Percentiles rank a stretch among this genome's conserved stretches.
These are phyloP conservation scores for Monosporascus sp. DNA, from an alignment of 2,329 filamentous ascomycete species.

Conservation along the genomic window DNA sequence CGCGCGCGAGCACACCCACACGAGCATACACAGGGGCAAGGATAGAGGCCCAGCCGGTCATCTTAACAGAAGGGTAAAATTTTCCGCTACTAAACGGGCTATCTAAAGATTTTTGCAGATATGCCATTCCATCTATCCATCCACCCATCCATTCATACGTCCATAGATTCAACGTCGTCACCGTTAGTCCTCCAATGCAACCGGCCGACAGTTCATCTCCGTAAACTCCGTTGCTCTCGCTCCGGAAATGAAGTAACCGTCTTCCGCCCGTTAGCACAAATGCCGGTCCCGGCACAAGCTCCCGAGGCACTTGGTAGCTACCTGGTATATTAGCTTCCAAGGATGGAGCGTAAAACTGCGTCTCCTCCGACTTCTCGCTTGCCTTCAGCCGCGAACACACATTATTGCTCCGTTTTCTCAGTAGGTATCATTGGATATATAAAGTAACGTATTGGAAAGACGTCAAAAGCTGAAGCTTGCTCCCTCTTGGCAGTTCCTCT, in stretches of 20 bases:
- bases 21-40: not conserved
- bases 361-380: not conserved
- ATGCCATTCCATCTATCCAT: not conserved
- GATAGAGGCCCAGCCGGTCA: not conserved
- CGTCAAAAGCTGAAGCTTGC: not conserved
- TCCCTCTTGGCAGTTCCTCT: constrained; percentile 18
- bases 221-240: not conserved
- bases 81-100: not conserved
- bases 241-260: too few species aligned
- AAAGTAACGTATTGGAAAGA: not conserved
- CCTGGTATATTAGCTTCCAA: not conserved
- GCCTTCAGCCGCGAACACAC: not conserved
- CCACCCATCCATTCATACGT: not conserved
- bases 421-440: constrained; percentile 1
- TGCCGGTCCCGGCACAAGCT: too few species aligned
- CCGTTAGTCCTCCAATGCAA: too few species aligned
- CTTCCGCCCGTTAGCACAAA: too few species aligned
- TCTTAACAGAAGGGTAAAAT: not conserved
- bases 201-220: not conserved
- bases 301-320: not conserved
- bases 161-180: not conserved
- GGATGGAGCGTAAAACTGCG: not conserved
- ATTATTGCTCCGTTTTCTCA: not conserved
- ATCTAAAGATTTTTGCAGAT: not conserved
- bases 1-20: not conserved